These are phyloP conservation scores for Evernia prunastri DNA, from an alignment of 495 filamentous ascomycete genomes.

Conservation along the genomic window DNA sequence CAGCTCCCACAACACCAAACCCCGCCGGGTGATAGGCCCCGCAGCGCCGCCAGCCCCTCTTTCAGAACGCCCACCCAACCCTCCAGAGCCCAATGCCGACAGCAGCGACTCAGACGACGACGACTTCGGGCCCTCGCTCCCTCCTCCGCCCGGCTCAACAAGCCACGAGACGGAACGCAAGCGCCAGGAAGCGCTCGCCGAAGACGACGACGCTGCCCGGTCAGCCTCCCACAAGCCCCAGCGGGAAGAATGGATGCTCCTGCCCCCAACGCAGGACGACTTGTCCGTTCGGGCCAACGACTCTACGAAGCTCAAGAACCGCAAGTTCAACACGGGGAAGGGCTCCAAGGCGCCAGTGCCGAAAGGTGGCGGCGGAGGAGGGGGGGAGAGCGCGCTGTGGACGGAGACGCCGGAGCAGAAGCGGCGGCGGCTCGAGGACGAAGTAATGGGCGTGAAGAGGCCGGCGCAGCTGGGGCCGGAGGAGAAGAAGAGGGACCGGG, in stretches of 20 bases:
- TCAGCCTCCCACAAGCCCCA: constrained; percentile 40
- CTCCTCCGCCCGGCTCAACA: constrained; percentile 42
- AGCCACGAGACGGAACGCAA: constrained; percentile 16
- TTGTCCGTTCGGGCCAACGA: constrained; percentile 70
- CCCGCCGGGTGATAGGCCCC: constrained; percentile 45
- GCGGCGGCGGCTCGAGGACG: constrained; percentile 67
- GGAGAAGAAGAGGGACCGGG: constrained; percentile 26
- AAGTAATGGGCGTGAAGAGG: constrained; percentile 69
- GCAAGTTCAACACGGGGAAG: constrained; percentile 77
- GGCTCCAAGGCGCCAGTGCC: constrained; percentile 37
- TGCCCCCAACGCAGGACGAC: constrained; percentile 63
- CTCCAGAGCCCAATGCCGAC: constrained; percentile 34
- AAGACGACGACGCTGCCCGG: constrained; percentile 27
- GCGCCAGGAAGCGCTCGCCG: constrained; percentile 24
- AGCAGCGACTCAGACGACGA: constrained; percentile 48
- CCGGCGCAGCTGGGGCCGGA: constrained; percentile 28
- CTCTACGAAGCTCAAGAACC: constrained; percentile 73
- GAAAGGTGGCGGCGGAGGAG: constrained; percentile 31
- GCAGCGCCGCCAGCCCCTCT: constrained; percentile 48
- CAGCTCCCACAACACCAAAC: constrained; percentile 35
- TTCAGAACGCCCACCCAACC: constrained; percentile 38
- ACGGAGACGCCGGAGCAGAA: constrained; percentile 90
- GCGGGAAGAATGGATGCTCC: constrained; percentile 93
- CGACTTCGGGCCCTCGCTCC: constrained; percentile 78
- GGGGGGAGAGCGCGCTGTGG: constrained; percentile 61